Conservation (phyloP, 1,284 basidiomycete genomes). For the Baeospora myosura region DNA sequence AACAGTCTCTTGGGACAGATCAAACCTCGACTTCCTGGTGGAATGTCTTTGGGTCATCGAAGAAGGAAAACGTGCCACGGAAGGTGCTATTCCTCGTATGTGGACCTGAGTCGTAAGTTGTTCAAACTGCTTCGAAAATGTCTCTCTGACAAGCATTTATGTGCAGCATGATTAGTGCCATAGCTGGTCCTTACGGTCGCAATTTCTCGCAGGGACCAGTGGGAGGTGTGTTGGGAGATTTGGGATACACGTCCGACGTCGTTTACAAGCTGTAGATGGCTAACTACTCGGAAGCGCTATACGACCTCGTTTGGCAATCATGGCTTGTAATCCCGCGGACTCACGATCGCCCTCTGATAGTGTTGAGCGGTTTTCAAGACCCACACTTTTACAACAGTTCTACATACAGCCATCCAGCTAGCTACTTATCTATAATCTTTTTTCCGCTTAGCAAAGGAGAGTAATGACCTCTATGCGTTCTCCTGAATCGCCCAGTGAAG, state of each 20-base stretch:
- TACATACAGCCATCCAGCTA: no score
- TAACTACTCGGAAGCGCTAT: no score
- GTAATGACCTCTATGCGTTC: no score
- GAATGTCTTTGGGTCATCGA: constrained; percentile 23
- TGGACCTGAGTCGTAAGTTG: constrained; percentile 70
- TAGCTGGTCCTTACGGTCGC: constrained; percentile 70
- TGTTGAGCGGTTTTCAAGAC: no score
- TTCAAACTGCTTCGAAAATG: constrained; percentile 6
- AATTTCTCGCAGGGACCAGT: constrained; percentile 69
- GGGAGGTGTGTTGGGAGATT: constrained; percentile 56
- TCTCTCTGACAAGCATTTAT: constrained; percentile 2
- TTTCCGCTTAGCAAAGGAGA: no score
- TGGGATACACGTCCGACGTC: constrained; percentile 56
- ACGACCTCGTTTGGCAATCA: no score
- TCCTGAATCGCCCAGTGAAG: constrained; percentile 75
- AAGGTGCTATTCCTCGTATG: constrained; percentile 64
- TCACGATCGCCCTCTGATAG: no score
- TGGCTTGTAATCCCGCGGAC: no score
- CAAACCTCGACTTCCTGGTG: constrained; percentile 37
- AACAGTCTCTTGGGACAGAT: constrained; percentile 29
- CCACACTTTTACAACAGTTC: no score
- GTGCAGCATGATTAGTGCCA: constrained; percentile 61
- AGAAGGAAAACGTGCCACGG: constrained; percentile 16
- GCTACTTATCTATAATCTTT: no score
- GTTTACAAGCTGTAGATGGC: constrained; percentile 69